Percentiles rank a stretch among this genome's conserved stretches.
phyloP scores from a whole-genome alignment of 257 asterid species.

The Primulina eburnea region DNA sequence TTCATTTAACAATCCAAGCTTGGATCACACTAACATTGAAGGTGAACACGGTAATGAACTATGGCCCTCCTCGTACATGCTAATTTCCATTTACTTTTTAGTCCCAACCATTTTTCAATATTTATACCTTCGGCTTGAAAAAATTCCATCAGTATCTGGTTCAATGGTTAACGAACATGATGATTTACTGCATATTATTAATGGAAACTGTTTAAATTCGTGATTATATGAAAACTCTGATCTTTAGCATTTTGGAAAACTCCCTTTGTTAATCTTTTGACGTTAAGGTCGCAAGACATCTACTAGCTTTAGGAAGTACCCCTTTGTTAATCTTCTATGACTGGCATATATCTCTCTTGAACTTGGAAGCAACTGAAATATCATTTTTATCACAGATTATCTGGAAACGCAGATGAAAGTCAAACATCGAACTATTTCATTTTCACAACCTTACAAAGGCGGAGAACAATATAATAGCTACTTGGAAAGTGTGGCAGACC shows the following conservation, averaged over 20 bases:
- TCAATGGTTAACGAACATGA: no score
- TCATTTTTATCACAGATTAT: slow-evolving; percentile 34
- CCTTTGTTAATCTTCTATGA: neutral
- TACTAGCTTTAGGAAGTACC: neutral
- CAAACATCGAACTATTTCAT: slow-evolving; percentile 20
- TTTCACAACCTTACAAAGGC: slow-evolving; percentile 29
- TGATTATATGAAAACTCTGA: no score
- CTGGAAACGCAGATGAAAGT: slow-evolving; percentile 34
- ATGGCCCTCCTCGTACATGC: neutral
- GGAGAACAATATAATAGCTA: slow-evolving; percentile 35
- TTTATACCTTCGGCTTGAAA: no score
- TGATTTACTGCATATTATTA: no score
- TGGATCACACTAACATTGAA: slow-evolving; percentile 31
- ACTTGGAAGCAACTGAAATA: slow-evolving; percentile 6
- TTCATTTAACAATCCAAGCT: slow-evolving; percentile 29
- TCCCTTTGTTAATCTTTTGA: no score
- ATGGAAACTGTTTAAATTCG: no score
- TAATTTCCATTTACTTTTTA: no score
- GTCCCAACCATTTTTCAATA: no score
- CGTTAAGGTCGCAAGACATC: no score
- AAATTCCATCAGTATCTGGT: no score
- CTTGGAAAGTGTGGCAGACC: slow-evolving; percentile 34
- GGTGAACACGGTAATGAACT: slow-evolving; percentile 50
- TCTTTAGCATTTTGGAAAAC: no score
- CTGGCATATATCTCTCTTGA: neutral